Percentiles rank a stretch among this genome's conserved stretches.
Conservation (phyloP, 768 basidiomycete genomes). For the Mycena crocata region DNA sequence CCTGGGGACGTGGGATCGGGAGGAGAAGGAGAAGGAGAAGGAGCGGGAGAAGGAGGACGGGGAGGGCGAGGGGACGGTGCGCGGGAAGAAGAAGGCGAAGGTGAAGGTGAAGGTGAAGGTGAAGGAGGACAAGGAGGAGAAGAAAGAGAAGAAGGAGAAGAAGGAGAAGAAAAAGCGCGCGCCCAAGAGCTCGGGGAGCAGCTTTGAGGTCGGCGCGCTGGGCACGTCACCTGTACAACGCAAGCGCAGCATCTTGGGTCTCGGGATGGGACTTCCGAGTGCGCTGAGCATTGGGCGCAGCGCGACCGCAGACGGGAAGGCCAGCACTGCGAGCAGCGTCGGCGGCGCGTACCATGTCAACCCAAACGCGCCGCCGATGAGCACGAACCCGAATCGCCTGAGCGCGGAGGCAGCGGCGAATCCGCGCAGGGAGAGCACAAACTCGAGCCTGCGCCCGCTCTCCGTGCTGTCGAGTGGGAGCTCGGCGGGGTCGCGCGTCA, state of each 20-base stretch:
- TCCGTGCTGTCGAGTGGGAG: constrained; percentile 52
- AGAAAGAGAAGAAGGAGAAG: constrained; percentile 39
- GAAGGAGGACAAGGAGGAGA: constrained; percentile 43
- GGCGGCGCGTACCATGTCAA: constrained; percentile 43
- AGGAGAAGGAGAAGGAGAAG: constrained; percentile 42
- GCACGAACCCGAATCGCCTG: constrained; percentile 44
- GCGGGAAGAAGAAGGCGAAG: constrained; percentile 46
- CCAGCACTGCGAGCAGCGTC: constrained; percentile 48
- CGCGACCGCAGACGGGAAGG: constrained; percentile 21
- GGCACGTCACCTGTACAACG: constrained; percentile 62
- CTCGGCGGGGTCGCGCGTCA: constrained; percentile 60
- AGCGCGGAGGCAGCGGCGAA: constrained; percentile 38
- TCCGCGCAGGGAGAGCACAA: constrained; percentile 25
- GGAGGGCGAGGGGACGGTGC: constrained; percentile 51
- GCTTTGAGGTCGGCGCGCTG: constrained; percentile 75
- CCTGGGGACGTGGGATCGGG: constrained; percentile 50
- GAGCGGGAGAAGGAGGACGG: constrained; percentile 52
- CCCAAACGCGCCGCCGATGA: not conserved
- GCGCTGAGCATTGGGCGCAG: constrained; percentile 29
- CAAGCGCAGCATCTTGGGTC: constrained; percentile 71
- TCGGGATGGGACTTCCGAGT: constrained; percentile 32
- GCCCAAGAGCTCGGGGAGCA: constrained; percentile 65
- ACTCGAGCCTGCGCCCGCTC: constrained; percentile 43
- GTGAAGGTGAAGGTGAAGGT: constrained; percentile 43
- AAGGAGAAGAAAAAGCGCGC: constrained; percentile 49